Base-by-base conservation (phyloP, 2,329 filamentous ascomycete species). In the Cadophora sp. region DNA sequence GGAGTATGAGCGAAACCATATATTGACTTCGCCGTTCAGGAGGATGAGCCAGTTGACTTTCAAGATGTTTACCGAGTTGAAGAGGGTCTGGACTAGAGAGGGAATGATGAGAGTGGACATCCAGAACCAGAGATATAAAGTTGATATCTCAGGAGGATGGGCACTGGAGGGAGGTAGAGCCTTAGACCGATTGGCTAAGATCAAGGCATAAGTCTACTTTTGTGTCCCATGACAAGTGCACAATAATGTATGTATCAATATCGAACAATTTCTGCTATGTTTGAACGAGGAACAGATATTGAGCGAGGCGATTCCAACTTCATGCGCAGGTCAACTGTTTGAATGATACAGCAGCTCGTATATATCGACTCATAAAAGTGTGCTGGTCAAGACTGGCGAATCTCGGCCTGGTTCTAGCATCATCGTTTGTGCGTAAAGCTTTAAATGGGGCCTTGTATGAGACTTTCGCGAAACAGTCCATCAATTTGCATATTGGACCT, bases 1-100 rank as follows among this genome's bases (percentile, higher is more conserved):
- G 46, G 81, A 86, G 75, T 85, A 86, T 70, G 83, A 88, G 77
- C 82, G 83, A 79, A 80, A 83, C 64, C 85, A 88, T 74, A 76
- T 88, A 46, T 79, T 89, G 79, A 88, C 85, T 11, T 81, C 83
- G 75, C 87, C 87, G 22, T 87, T 90, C 71, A 81, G 87, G 24
- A 82, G 86, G 71, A 76, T 83, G 1, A 75, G 75, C 26, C 77
- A 76, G 8, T 75, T 86, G 63, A 50, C 40, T 22, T 68, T 66
- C 34, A 59, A 50, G 61, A 29, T 56, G 34, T 85, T 84, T 70
- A 66, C 73, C 6, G 83, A 82, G 8, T 78, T 87, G 26, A 81
- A 80, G 67, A 80, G 85, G 59, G 83, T 85, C 1, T 82, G 88
- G 76, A 85, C 84, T 19, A 83, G 86, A 64, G 85, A 86, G 66